phyloP scores from a whole-genome alignment of 352 stramenopile genomes.

The Plasmopara viticola region DNA sequence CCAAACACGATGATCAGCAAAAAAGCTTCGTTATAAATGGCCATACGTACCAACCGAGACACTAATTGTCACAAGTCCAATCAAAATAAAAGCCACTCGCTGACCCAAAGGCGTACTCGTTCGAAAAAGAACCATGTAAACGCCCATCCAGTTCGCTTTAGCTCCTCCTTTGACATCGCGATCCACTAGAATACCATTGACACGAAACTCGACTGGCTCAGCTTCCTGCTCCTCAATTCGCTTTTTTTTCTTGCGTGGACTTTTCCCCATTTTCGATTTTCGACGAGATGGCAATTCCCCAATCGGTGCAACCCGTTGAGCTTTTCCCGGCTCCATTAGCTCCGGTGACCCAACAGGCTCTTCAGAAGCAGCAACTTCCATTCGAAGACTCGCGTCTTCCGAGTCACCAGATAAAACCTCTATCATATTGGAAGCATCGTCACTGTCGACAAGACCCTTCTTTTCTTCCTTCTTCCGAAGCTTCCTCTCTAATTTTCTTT shows the following conservation, averaged over 20 bases:
- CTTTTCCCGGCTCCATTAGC: constrained; percentile 7
- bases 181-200: constrained; percentile 66
- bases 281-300: constrained; percentile 19
- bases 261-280: constrained; percentile 18
- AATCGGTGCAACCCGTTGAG: constrained; percentile 20
- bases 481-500: constrained; percentile 23
- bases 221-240: constrained; percentile 15
- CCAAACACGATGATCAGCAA: constrained; percentile 1
- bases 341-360: neutral
- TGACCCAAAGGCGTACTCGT: constrained; percentile 66
- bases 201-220: constrained; percentile 36
- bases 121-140: constrained; percentile 71
- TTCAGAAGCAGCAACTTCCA: constrained; percentile 5
- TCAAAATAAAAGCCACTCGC: constrained; percentile 52
- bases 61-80: constrained; percentile 64
- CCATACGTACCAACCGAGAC: constrained; percentile 44
- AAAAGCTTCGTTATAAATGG: neutral
- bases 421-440: constrained; percentile 17
- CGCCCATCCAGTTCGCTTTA: constrained; percentile 54
- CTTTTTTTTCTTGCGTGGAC: constrained; percentile 26
- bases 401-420: constrained; percentile 9
- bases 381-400: constrained; percentile 4
- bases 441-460: constrained; percentile 19
- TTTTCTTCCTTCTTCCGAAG: constrained; percentile 26
- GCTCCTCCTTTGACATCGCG: constrained; percentile 55